Base-by-base conservation (phyloP, 1,139 yeast genomes). In the Pneumocystis oryctolagi region DNA sequence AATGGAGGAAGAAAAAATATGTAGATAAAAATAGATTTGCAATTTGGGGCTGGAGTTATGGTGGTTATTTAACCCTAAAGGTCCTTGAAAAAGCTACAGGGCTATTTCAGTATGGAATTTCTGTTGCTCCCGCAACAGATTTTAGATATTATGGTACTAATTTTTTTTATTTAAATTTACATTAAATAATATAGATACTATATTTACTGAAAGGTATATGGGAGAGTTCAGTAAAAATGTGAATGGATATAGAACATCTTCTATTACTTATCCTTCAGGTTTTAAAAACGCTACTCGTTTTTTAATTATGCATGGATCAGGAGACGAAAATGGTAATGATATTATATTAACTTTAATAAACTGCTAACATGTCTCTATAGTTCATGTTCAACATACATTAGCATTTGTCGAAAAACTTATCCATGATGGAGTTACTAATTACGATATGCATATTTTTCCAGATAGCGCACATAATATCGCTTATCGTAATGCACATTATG, bases 201-300 rank as follows among this genome's bases (percentile, higher is more conserved):
- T 88, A 25, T 88, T 87, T 72, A 89, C 97, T 0, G 98, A 94
- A 74, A 77, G 98, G 67, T 89, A 88, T 72, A 86, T 94, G 95
- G 84, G 83, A 57, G 70, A 76, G 14, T 95, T 95, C 0, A 69
- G 72, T 30, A 74, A 78, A 37, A 86, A 87, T 71, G 70, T 72
- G 8, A 75, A 79, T 25, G 84, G 84, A 0, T 85, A 85, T 70
- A 71, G 73, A 4, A 72, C 74, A 31, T 69, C 77, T 2, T 78
- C 82, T 1, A 71, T 79, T 47, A 74, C 79, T 14, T 73, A 76
- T 60, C 80, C 86, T 47, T 75, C 75, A 1, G 78, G 84, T 40
- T 71, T 81, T 60, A 77, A 74, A 0, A 76, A 77, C n/a, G 84
- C 85, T 69, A 75, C 37, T 34, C 37, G 96, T 67, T 87, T 94